Conservation (phyloP, 164 flowering plant species). For the Cinnamomum chago region DNA sequence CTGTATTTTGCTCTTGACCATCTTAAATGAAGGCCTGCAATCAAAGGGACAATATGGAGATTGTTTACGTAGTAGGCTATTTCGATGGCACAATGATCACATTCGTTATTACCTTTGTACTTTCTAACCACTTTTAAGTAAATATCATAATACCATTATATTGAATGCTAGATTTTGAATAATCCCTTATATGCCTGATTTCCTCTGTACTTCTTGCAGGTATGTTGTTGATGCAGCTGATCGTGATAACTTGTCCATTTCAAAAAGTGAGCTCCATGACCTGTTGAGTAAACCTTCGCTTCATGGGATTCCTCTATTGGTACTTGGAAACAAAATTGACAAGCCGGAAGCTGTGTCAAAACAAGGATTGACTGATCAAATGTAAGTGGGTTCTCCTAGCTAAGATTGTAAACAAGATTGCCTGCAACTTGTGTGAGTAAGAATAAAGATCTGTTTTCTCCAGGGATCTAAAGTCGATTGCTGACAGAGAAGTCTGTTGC, state of each 20-base stretch:
- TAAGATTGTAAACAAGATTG: background rate
- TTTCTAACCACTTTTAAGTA: no score
- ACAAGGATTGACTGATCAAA: constrained; percentile 57
- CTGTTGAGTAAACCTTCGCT: constrained; percentile 68
- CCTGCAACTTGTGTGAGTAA: background rate
- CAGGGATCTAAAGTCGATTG: constrained; percentile 45
- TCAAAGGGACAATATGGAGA: no score
- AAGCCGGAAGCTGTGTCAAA: constrained; percentile 61
- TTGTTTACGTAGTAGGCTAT: no score
- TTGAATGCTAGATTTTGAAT: background rate
- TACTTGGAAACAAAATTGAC: constrained; percentile 82
- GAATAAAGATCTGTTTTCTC: constrained; percentile 3
- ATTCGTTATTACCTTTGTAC: no score
- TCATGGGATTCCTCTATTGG: constrained; percentile 70
- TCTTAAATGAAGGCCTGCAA: no score
- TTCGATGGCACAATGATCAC: no score
- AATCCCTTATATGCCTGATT: constrained; percentile 2
- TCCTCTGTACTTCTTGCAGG: constrained; percentile 27
- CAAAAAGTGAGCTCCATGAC: constrained; percentile 76
- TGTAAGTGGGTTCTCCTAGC: constrained; percentile 37
- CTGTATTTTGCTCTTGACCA: no score
- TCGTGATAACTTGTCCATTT: constrained; percentile 56
- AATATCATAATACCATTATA: background rate
- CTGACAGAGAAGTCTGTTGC: constrained; percentile 53
- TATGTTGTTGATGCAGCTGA: constrained; percentile 91